Conservation (phyloP, 352 stramenopile species). For the Phytophthora hybrid region DNA sequence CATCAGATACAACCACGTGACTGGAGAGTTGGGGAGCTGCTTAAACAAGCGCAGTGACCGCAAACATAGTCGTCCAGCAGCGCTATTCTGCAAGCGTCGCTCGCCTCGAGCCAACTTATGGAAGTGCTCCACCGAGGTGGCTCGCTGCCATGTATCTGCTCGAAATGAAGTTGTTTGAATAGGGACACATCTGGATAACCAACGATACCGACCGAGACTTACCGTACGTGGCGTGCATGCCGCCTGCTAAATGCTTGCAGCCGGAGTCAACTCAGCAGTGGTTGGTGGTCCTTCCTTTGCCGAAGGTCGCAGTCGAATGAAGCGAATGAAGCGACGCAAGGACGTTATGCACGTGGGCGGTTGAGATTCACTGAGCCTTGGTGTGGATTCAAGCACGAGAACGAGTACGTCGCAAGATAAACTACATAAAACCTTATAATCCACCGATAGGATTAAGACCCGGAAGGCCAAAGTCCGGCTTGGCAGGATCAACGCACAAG, state of each 20-base stretch:
- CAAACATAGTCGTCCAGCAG: slow-evolving; percentile 65
- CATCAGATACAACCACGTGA: slow-evolving; percentile 83
- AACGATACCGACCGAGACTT: background rate
- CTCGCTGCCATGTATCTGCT: slow-evolving; percentile 76
- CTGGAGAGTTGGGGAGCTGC: slow-evolving; percentile 82
- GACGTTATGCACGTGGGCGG: background rate
- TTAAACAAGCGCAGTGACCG: slow-evolving; percentile 71
- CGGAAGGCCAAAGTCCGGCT: background rate
- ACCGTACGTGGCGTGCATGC: slow-evolving; percentile 35
- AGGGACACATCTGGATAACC: background rate
- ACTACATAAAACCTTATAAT: background rate
- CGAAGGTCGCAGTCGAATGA: slow-evolving; percentile 11
- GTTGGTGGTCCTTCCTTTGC: background rate
- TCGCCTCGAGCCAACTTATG: slow-evolving; percentile 64
- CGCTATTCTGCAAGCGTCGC: slow-evolving; percentile 54
- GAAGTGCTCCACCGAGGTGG: slow-evolving; percentile 74
- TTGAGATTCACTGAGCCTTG: background rate
- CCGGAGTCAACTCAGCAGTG: background rate
- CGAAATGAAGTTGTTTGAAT: background rate
- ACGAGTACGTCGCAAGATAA: background rate
- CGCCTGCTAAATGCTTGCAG: background rate
- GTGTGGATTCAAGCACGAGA: background rate
- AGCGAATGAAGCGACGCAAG: slow-evolving; percentile 27
- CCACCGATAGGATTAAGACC: background rate
- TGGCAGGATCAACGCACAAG: background rate